These are phyloP conservation scores for Pyrus bretschneideri DNA, from an alignment of 306 rosid species.

Conservation along the genomic window DNA sequence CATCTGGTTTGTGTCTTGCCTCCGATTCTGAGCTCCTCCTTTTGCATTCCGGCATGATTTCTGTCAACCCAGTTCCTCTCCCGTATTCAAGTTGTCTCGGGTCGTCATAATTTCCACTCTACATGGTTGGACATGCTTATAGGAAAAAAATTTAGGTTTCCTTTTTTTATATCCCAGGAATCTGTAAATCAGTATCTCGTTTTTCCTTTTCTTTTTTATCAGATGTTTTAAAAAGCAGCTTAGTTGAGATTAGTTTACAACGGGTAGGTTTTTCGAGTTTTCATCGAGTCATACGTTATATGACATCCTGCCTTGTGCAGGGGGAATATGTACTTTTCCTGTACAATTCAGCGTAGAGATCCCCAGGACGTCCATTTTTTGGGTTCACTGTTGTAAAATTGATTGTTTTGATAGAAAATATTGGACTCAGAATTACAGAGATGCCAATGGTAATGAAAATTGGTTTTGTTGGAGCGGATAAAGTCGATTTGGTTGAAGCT, in stretches of 20 bases:
- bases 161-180: constrained; percentile 21
- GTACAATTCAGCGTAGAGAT: constrained; percentile 21
- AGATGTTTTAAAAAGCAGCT: background rate
- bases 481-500: background rate
- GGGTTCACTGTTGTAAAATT: background rate
- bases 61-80: background rate
- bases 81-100: background rate
- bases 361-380: background rate
- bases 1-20: constrained; percentile 95
- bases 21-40: constrained; percentile 84
- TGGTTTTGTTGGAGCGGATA: background rate
- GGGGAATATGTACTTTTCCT: constrained; percentile 32
- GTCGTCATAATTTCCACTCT: constrained; percentile 15
- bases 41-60: constrained; percentile 71
- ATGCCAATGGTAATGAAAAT: background rate
- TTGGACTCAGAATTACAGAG: background rate
- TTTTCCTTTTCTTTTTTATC: background rate
- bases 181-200: constrained; percentile 27
- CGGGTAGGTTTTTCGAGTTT: constrained; percentile 19
- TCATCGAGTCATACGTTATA: background rate
- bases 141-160: constrained; percentile 11
- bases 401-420: background rate
- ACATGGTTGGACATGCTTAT: constrained; percentile 2
- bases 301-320: constrained; percentile 32
- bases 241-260: constrained; percentile 13